Evolutionary conservation across 345 rosid genomes (phyloP).

Genomic region (Eucalyptus curtisii): DNA sequence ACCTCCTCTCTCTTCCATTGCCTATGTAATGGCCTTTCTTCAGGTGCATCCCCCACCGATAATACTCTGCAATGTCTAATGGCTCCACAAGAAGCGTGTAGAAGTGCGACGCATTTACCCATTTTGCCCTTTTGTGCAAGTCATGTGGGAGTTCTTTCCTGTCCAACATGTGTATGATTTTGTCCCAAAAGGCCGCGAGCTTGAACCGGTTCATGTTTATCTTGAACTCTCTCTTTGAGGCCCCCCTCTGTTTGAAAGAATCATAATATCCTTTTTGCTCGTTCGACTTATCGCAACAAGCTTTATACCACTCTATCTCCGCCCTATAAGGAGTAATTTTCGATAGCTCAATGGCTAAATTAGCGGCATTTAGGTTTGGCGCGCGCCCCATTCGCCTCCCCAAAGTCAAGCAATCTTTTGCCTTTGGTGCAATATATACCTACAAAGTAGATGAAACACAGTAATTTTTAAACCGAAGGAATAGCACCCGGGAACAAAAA

Average conservation of each 20-base stretch:
- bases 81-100: slow-evolving; percentile 85
- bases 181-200: slow-evolving; percentile 70
- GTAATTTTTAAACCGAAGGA: neutral
- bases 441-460: neutral
- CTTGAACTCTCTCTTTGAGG: slow-evolving; percentile 26
- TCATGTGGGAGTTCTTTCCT: slow-evolving; percentile 57
- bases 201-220: slow-evolving; percentile 51
- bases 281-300: neutral
- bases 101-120: slow-evolving; percentile 51
- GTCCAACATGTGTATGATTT: slow-evolving; percentile 40
- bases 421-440: neutral
- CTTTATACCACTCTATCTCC: slow-evolving; percentile 7
- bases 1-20: slow-evolving; percentile 61
- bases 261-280: slow-evolving; percentile 32
- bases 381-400: neutral
- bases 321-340: slow-evolving; percentile 1
- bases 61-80: slow-evolving; percentile 69
- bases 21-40: slow-evolving; percentile 31
- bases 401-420: neutral
- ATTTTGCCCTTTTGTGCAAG: slow-evolving; percentile 36
- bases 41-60: slow-evolving; percentile 14
- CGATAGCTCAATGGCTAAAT: neutral
- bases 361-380: neutral
- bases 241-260: slow-evolving; percentile 40
- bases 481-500: neutral